Base-by-base conservation (phyloP, 1,284 basidiomycete species). In the Puccinia novopanici region DNA sequence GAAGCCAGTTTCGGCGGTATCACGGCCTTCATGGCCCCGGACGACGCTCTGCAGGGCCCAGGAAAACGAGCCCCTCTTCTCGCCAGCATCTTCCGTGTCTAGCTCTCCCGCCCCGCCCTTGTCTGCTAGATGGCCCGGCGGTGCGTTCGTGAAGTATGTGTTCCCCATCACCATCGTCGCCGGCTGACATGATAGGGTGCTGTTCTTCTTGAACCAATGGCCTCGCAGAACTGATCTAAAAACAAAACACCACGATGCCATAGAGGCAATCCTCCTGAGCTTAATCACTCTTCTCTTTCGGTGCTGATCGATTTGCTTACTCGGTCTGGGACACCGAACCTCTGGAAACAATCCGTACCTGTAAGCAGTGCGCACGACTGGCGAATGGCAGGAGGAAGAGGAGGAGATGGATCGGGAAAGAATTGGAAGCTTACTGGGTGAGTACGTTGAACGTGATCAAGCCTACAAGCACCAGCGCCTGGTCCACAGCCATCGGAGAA, bases 1-100 rank as follows among this genome's bases (percentile, higher is more conserved):
- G 57, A 73, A 73, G 22, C 71, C 71, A 40, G 71, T 73, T 34
- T 73, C 71, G 2, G 30, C 71, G n/a, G 71, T 54, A 73, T 73
- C 71, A 24, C 52, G 71, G 40, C 52, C 71, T 57, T 73, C 71
- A 19, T 50, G 54, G 12, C 71, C 71, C 24, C 54, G 71, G 4
- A 73, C 48, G 6, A 73, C 71, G 57, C 71, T 57, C 34, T 73
- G 71, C 37, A 73, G 50, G 19, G 71, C 55, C 71, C 71, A 73
- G 17, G 50, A 54, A 24, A 73, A 73, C 15, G 71, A 55, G 19
- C 71, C 71, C 54, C 71, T 54, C 37, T 48, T 27, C 6, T 55
- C 52, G 24, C 52, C 71, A 15, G 22, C 71, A 22, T 73, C 71
- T n/a, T n/a, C n/a, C n/a, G 40, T 52, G 37, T 34, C 54, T 73